Evolutionary conservation across 2,329 filamentous ascomycete genomes (phyloP), one percentile per base, ranked within the genome.

Genomic region (Furcasterigmium sp.): DNA sequence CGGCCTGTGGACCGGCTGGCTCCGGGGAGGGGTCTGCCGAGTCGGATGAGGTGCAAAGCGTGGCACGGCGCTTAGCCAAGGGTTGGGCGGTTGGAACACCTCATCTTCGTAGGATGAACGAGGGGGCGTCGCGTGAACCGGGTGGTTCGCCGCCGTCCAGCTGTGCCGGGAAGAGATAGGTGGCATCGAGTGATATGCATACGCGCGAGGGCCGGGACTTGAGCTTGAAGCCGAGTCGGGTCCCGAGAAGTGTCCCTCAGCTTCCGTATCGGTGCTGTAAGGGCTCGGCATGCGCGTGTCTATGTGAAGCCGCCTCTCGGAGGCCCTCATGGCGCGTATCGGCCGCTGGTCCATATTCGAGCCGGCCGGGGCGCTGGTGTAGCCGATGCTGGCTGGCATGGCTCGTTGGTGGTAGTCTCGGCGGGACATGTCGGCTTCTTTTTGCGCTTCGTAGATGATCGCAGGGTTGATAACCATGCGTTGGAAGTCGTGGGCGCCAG

Each of bases 391-490:
- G 18, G 18, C 15, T 9, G 47, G 41, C 9, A 40, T 40, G 25
- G 37, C 46, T 9, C 48, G 48, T 34, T 58, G 60, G 34, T 51
- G 55, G 46, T 64, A 60, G 39, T 63, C 43, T 11, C 56, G 52
- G 23, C 70, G 68, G 39, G 64, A 70, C 38, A 59, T 55, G 21
- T 69, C 62, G 19, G 76, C 72, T 46, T 81, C 72, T 3, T 57
- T 55, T 0, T 73, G 73, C 3, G 81, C 77, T 13, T 69, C 61
- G 18, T 59, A 55, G 15, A 87, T 72, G 35, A 84, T 73, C 1
- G 63, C 58, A 3, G 68, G 68, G 43, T 78, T 72, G 53, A 91
- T 88, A 18, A 75, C 64, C 83, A 88, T 87, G 37, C 74, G 73
- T 10, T 73, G 77, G 59, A 81, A 88, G 13, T 75, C 73, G n/a